Base-by-base conservation (phyloP, 495 filamentous ascomycete species). In the Parmelia sp. region DNA sequence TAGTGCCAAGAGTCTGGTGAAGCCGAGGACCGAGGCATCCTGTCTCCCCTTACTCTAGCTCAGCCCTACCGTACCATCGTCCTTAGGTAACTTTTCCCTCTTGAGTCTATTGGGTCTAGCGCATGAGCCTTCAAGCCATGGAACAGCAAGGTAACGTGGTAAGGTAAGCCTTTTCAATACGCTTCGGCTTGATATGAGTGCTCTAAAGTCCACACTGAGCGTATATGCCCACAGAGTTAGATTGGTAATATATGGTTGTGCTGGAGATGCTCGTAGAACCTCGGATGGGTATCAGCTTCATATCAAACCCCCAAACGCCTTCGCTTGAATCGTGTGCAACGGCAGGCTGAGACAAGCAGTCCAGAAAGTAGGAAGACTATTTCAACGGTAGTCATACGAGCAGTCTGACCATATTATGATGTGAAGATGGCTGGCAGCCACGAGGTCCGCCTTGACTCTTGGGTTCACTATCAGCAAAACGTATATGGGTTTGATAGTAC, bases 391-490 rank as follows among this genome's bases (percentile, higher is more conserved):
- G 44, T 39, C 40, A 25, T 29, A 40, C 19, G 36, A 27, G 14
- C 9, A 44, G 37, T 1, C n/a, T n/a, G 21, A 29, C 23, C 45
- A 37, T 23, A 5, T 68, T 33, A 68, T 17, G 63, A 65, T 49
- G 72, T 66, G 59, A 75, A 73, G 29, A 75, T 74, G 0, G 72
- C 61, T 6, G 73, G 73, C 9, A 75, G 62, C 73, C 73, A 75
- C 7, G 73, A 74, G 36, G 65, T 67, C 8, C 73, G 66, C 45
- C 66, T 71, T 8, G 70, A 61, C 44, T 57, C 61, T 63, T 25
- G 6, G 61, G 21, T 5, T 5, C 33, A 36, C 27, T 27, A 40
- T 61, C 12, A 61, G 62, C 59, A 21, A 31, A 44, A 42, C 15
- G 39, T 37, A 17, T 15, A n/a, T n/a, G 47, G 63, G n/a, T 42